Evolutionary conservation across 805 yeast genomes (phyloP), one percentile per base, ranked within the genome.

Genomic region (Hanseniaspora guilliermondii): DNA sequence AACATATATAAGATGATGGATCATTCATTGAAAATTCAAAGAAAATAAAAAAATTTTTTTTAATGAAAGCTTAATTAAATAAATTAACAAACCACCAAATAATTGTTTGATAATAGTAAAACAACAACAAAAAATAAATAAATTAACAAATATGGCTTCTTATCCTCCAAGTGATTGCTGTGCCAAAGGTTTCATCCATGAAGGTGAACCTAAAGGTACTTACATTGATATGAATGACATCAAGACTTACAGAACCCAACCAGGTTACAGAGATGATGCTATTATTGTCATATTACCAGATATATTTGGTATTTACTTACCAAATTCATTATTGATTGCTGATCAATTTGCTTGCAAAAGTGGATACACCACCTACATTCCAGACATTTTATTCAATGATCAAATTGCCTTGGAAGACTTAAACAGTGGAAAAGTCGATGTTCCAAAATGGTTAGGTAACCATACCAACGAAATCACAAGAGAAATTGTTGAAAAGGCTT

Each of bases 251-350:
- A 68, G 73, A 27, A 59, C 77, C 9, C 22, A 21, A 17, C 25
- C 35, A 11, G 52, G 48, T n/a, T 17, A 9, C 14, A 37, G 33
- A 27, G 19, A 35, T 0, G 73, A 76, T 24, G 74, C 76, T 56
- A 71, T 80, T 44, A 66, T 86, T 24, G 79, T 86, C 27, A 74
- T 87, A 46, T 57, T 82, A 41, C 75, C 93, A 42, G 96, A 88
- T 64, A 70, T 87, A 47, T 78, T 65, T 57, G 96, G 96, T 37
- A 68, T 75, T 64, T 70, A 70, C 47, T 74, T 73, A 63, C 72
- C 71, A 64, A 87, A 88, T 66, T 68, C 68, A 37, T 68, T 75
- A 60, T 72, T 88, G 60, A 65, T 79, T 57, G 91, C 88, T 16
- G 88, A 83, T 63, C 69, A 71, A 53, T 77, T 84, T 57, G 85